Base-by-base conservation (phyloP, 805 yeast genomes). In the Suhomyces prunicola region DNA sequence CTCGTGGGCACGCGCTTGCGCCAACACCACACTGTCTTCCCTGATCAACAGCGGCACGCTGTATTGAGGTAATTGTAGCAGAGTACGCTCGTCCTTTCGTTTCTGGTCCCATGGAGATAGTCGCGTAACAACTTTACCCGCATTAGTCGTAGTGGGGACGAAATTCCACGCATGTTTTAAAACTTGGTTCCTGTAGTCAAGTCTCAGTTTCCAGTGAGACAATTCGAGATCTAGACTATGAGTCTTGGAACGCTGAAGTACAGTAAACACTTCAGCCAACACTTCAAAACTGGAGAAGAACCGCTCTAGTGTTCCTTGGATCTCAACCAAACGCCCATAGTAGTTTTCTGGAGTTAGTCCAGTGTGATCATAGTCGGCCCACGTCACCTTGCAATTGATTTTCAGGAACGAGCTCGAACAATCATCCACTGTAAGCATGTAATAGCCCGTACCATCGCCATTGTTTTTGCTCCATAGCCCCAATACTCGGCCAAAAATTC, bases 391-490 rank as follows among this genome's bases (percentile, higher is more conserved):
- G 9, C 66, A 71, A 5, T 52, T 50, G 6, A 74, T 61, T 4
- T 53, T 45, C 72, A 71, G 75, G 1, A 53, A 9, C 2, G 48
- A 49, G 2, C 72, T 69, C 12, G 77, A 73, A 19, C 55, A 64
- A 56, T 75, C 79, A 50, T 75, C 79, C 3, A 75, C 29, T 5
- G 59, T 54, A 6, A 74, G 10, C 17, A 65, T 35, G 47, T 35
- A 24, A 59, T 17, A 39, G 42, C 42, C 42, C 6, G 24, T 17
- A 17, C 42, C 42, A 17, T 39, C 17, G 24, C 42, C 42, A 39
- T 17, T 5, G 61, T 31, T 52, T 19, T 52, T 60, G 46, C 51
- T 57, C 27, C 10, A 41, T 19, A 27, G 41, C 33, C 57, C 60
- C 26, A 60, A 57, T 10, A 74, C 56, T 7, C 65, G 60, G 2